A percentile compares a stretch with the other conserved stretches of the same genome.
phyloP scores from a whole-genome alignment of 352 stramenopile species.

The Phytophthora rubi region DNA sequence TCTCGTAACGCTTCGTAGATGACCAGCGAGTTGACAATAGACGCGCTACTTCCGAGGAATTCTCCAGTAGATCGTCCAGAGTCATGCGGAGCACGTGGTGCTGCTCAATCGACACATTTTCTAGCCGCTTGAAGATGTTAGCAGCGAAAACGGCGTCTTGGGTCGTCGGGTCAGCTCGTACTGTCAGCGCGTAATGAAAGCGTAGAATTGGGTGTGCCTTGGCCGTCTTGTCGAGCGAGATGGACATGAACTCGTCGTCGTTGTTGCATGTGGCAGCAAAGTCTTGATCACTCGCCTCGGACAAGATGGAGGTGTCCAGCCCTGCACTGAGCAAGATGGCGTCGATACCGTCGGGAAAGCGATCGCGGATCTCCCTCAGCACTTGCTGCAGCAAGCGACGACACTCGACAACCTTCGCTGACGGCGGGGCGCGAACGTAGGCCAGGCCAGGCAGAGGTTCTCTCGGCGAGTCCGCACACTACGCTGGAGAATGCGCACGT shows the following conservation, averaged over 20 bases:
- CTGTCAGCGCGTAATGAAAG: conserved; percentile 62
- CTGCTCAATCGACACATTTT: conserved; percentile 49
- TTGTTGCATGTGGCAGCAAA: conserved; percentile 23
- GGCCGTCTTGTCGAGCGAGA: conserved; percentile 49
- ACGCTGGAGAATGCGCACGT: conserved; percentile 48
- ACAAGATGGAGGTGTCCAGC: conserved; percentile 76
- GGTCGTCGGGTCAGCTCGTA: conserved; percentile 50
- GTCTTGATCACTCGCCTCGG: conserved; percentile 56
- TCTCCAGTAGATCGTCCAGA: conserved; percentile 60
- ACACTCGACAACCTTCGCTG: conserved; percentile 45
- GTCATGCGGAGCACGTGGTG: conserved; percentile 68
- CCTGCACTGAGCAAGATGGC: conserved; percentile 71
- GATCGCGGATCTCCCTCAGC: conserved; percentile 44
- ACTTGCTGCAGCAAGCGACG: conserved; percentile 62
- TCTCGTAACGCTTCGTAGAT: conserved; percentile 77
- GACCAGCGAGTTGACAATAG: conserved; percentile 84
- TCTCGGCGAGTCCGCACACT: conserved; percentile 41
- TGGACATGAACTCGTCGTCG: conserved; percentile 26
- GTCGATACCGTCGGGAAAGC: conserved; percentile 46
- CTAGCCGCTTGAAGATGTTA: conserved; percentile 52
- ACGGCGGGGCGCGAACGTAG: conserved; percentile 49
- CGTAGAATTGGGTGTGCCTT: conserved; percentile 49
- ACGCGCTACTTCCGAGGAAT: conserved; percentile 48
- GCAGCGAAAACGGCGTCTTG: conserved; percentile 53
- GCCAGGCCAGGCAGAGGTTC: conserved; percentile 40